A percentile compares a stretch with the other conserved stretches of the same genome.
Evolutionary conservation across 2,329 filamentous ascomycete species (phyloP).

Genomic region (Aspergillus pseudoviridinutans): DNA sequence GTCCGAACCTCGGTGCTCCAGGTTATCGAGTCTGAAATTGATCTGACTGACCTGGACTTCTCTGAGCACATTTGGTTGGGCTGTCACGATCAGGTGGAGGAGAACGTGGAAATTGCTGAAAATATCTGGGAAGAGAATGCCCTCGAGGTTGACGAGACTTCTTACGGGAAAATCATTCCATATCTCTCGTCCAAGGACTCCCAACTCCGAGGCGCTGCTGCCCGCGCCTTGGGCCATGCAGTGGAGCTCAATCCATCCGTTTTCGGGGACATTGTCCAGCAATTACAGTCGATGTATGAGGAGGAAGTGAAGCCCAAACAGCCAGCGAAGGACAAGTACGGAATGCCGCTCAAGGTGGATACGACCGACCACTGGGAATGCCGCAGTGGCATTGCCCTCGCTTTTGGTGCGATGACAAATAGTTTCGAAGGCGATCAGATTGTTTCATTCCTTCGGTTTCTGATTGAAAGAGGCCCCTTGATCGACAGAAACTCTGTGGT

Average conservation of each 20-base stretch:
- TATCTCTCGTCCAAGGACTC: conserved; percentile 77
- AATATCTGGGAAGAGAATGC: conserved; percentile 96
- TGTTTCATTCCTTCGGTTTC: conserved; percentile 74
- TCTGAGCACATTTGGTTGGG: conserved; percentile 92
- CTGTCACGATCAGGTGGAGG: conserved; percentile 82
- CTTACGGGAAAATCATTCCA: conserved; percentile 65
- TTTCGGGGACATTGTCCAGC: conserved; percentile 59
- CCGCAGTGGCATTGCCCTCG: conserved; percentile 80
- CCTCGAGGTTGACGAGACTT: conserved; percentile 63
- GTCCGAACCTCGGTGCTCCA: conserved; percentile 84
- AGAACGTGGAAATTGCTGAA: conserved; percentile 76
- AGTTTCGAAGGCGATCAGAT: conserved; percentile 66
- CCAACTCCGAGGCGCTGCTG: conserved; percentile 78
- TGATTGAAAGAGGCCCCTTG: conserved; percentile 83
- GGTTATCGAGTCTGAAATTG: conserved; percentile 84
- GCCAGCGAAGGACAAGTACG: conserved; percentile 84
- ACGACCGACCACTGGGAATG: conserved; percentile 86
- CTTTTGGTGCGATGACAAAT: conserved; percentile 76
- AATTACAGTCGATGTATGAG: conserved; percentile 67
- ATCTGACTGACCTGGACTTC: conserved; percentile 80
- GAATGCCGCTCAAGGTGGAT: conserved; percentile 89
- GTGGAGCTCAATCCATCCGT: conserved; percentile 58
- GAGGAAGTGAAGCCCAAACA: conserved; percentile 77
- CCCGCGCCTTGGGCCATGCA: conserved; percentile 74
- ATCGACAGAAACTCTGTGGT: conserved; percentile 75